A percentile compares a stretch with the other conserved stretches of the same genome.
Conservation (phyloP, 2,329 filamentous ascomycete genomes). For the Paecilomyces formosus region DNA sequence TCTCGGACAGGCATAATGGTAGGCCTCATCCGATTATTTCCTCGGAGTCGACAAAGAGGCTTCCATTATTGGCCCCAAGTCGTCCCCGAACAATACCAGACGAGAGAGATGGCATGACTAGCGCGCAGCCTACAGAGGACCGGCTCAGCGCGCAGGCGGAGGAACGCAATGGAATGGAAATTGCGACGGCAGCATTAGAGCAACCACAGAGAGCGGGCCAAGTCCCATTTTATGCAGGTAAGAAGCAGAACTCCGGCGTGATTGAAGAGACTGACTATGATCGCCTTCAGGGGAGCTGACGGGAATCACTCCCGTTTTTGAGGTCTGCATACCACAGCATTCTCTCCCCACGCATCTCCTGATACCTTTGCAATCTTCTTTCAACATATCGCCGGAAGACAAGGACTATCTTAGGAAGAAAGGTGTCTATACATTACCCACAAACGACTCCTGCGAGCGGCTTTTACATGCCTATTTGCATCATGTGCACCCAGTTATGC, state of each 20-base stretch:
- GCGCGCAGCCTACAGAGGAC: conserved; percentile 3
- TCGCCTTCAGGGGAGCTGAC: conserved; percentile 13
- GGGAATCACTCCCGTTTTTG: conserved; percentile 13
- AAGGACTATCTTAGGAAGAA: conserved; percentile 14
- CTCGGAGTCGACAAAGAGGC: neutral
- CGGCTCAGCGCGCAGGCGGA: conserved; percentile 10
- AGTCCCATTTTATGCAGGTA: conserved; percentile 19
- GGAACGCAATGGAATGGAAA: conserved; percentile 16
- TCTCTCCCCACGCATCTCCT: conserved; percentile 13
- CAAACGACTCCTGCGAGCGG: conserved; percentile 19
- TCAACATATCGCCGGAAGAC: neutral
- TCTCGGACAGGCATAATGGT: neutral
- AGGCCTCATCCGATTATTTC: neutral
- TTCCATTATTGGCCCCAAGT: neutral
- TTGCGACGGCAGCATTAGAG: conserved; percentile 15
- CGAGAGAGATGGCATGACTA: neutral
- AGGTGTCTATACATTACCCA: conserved; percentile 27
- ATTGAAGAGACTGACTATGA: neutral
- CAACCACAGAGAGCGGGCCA: conserved; percentile 9
- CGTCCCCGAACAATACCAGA: neutral
- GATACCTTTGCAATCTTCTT: conserved; percentile 8
- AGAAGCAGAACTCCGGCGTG: neutral
- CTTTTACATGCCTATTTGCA: conserved; percentile 29
- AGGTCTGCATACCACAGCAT: conserved; percentile 12
- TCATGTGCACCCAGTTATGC: conserved; percentile 31